phyloP scores from a whole-genome alignment of 176 grass and related monocot genomes.

The Melocanna baccifera region DNA sequence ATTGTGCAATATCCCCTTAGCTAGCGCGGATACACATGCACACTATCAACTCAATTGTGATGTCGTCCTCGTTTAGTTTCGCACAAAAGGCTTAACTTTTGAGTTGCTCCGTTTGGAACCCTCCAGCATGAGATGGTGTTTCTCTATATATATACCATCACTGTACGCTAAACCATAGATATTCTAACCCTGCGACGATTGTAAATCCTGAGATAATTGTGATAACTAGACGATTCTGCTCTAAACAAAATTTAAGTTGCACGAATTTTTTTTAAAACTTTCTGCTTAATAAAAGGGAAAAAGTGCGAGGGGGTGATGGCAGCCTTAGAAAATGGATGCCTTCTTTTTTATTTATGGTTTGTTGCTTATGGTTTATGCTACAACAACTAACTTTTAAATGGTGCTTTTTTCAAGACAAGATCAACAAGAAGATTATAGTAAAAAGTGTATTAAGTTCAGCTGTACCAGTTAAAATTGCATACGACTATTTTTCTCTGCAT shows the following conservation, averaged over 20 bases:
- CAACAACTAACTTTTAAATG: no score
- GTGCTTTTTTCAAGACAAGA: no score
- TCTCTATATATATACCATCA: not conserved
- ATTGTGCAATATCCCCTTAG: not conserved
- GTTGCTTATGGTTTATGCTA: no score
- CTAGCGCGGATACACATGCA: not conserved
- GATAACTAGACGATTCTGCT: not conserved
- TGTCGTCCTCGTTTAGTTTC: no score
- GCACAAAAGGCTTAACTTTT: no score
- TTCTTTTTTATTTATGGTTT: no score
- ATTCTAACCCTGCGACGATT: not conserved
- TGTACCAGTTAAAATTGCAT: no score
- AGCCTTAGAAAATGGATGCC: slow-evolving; percentile 1
- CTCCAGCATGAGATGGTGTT: not conserved
- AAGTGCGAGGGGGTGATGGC: not conserved
- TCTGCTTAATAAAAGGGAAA: not conserved
- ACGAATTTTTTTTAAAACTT: not conserved
- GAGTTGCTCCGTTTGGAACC: not conserved
- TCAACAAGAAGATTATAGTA: no score
- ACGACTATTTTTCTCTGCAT: no score
- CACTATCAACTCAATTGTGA: not conserved
- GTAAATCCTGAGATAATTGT: not conserved
- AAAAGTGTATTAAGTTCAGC: no score
- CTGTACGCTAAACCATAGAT: not conserved
- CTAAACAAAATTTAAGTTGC: not conserved